Conservation (phyloP, 2,329 filamentous ascomycete species). For the Rasamsonia emersonii region DNA sequence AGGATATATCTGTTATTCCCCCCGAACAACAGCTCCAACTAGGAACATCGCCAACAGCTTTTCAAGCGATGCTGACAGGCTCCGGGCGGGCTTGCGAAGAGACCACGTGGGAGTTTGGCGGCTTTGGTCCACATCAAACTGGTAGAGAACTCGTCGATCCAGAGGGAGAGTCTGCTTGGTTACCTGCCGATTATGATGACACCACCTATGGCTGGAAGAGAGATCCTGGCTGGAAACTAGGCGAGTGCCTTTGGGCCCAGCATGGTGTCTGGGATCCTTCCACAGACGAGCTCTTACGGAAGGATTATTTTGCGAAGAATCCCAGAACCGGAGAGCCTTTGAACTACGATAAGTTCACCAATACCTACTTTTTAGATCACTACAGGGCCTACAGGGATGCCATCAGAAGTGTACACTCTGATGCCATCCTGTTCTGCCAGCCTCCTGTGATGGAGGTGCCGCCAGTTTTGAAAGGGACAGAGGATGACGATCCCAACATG, state of each 20-base stretch:
- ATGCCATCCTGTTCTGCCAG: conserved; percentile 83
- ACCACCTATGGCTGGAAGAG: conserved; percentile 83
- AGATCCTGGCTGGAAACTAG: conserved; percentile 79
- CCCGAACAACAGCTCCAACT: conserved; percentile 85
- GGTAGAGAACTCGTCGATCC: conserved; percentile 79
- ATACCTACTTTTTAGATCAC: conserved; percentile 82
- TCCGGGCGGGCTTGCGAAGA: conserved; percentile 85
- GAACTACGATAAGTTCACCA: conserved; percentile 79
- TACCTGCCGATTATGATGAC: conserved; percentile 76
- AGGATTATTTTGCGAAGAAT: conserved; percentile 79
- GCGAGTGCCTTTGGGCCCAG: conserved; percentile 94
- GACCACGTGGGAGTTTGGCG: conserved; percentile 87
- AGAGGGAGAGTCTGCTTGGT: conserved; percentile 74
- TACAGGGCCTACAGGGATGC: conserved; percentile 68
- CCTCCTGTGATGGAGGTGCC: conserved; percentile 88
- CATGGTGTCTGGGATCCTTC: conserved; percentile 88
- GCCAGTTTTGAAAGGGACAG: conserved; percentile 74
- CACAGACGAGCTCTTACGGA: conserved; percentile 67
- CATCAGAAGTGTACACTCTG: conserved; percentile 66
- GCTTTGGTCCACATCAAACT: conserved; percentile 83
- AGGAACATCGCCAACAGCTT: conserved; percentile 85
- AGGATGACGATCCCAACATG: conserved; percentile 81
- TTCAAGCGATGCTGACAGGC: conserved; percentile 88
- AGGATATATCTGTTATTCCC: conserved; percentile 73
- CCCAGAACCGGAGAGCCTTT: conserved; percentile 65